A percentile compares a stretch with the other conserved stretches of the same genome.
Evolutionary conservation across 805 yeast species (phyloP).

Genomic region (Saturnispora kantuleensis): DNA sequence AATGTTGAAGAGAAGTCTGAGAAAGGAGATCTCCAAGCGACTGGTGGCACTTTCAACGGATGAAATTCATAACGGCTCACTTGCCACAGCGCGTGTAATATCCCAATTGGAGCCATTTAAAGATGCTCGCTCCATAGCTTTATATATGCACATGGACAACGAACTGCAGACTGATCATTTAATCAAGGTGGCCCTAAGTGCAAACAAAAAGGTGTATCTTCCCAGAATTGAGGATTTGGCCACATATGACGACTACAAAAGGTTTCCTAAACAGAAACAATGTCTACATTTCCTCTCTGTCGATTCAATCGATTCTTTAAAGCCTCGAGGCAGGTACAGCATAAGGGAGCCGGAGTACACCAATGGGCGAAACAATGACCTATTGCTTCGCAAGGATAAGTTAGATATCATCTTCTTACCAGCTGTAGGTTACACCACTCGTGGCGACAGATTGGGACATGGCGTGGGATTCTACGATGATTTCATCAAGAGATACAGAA

Average conservation of each 20-base stretch:
- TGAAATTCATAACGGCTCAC: neutral
- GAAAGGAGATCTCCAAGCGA: constrained; percentile 4
- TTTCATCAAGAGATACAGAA: constrained; percentile 41
- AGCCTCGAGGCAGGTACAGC: constrained; percentile 60
- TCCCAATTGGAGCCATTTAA: constrained; percentile 26
- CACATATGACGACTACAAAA: constrained; percentile 20
- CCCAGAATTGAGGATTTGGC: constrained; percentile 35
- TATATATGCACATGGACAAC: constrained; percentile 65
- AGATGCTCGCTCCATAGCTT: constrained; percentile 41
- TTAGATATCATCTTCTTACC: constrained; percentile 75
- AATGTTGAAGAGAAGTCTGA: constrained; percentile 2
- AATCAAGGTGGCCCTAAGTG: constrained; percentile 40
- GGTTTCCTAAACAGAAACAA: constrained; percentile 27
- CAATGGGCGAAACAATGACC: constrained; percentile 15
- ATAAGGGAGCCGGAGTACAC: constrained; percentile 53
- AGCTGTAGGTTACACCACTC: constrained; percentile 65
- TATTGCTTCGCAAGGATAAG: constrained; percentile 9
- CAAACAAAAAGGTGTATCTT: constrained; percentile 42
- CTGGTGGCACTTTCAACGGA: neutral
- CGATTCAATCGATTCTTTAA: constrained; percentile 32
- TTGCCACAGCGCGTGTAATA: constrained; percentile 4
- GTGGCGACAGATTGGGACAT: constrained; percentile 60
- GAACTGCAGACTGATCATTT: constrained; percentile 57
- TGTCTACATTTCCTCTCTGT: constrained; percentile 52
- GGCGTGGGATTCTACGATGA: constrained; percentile 93